Evolutionary conservation across 1,139 yeast species (phyloP).

Genomic region (Candida gigantensis): DNA sequence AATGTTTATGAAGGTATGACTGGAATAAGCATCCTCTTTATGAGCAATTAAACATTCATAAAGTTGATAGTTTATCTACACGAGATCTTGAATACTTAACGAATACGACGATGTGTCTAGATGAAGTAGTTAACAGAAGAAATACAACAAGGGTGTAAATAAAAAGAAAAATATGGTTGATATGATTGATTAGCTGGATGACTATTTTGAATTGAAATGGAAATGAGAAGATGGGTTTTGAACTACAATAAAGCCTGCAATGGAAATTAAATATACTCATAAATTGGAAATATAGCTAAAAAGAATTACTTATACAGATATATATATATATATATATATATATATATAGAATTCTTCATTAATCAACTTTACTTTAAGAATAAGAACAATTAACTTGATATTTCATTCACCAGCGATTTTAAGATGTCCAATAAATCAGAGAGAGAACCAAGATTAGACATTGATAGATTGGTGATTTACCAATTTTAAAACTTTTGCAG

Average conservation of each 20-base stretch:
- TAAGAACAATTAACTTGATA: too few relatives aligned
- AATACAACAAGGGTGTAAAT: conserved; percentile 64
- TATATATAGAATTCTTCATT: conserved; percentile 34
- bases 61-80: too few relatives aligned
- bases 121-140: conserved; percentile 57
- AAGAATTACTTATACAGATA: too few relatives aligned
- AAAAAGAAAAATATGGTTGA: conserved; percentile 57
- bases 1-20: too few relatives aligned
- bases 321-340: conserved; percentile 23
- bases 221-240: conserved; percentile 72
- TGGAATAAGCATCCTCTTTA: too few relatives aligned
- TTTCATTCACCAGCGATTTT: too few relatives aligned
- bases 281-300: conserved; percentile 6
- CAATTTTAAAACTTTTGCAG: conserved; percentile 95
- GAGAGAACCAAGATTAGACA: conserved; percentile 64
- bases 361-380: conserved; percentile 74
- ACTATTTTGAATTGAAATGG: conserved; percentile 62
- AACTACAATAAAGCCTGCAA: conserved; percentile 53
- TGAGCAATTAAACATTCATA: too few relatives aligned
- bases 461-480: conserved; percentile 70
- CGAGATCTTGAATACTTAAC: too few relatives aligned
- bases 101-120: too few relatives aligned
- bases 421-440: conserved; percentile 11
- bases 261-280: conserved; percentile 34
- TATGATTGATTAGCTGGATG: conserved; percentile 81